A percentile compares a stretch with the other conserved stretches of the same genome.
These are phyloP conservation scores for Arctostaphylos glauca DNA, from an alignment of 148 eudicot genomes.

Conservation along the genomic window DNA sequence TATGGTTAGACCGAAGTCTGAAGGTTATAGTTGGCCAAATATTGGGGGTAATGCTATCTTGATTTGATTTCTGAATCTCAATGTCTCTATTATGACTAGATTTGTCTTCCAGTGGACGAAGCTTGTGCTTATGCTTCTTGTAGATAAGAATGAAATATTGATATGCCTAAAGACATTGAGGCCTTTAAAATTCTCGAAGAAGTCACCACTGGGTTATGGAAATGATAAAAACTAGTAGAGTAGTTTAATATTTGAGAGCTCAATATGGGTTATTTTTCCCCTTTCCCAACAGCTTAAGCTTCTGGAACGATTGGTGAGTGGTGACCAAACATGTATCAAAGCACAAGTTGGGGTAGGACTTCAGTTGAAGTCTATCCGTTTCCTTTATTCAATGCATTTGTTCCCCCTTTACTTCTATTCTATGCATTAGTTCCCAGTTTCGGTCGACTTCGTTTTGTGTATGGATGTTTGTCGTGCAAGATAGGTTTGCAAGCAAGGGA, in stretches of 20 bases:
- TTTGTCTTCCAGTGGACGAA: not conserved
- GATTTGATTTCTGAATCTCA: not conserved
- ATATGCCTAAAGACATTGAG: not conserved
- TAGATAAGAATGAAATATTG: not conserved
- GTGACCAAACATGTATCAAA: not conserved
- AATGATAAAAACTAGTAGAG: not conserved
- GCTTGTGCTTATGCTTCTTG: not conserved
- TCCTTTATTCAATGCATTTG: not conserved
- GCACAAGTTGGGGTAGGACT: not conserved
- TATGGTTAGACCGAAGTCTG: not conserved
- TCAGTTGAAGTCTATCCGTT: not conserved
- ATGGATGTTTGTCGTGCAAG: not conserved
- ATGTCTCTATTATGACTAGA: not conserved
- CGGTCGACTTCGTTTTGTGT: not conserved
- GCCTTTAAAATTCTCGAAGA: not conserved
- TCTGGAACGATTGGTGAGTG: not conserved
- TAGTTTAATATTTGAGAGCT: not conserved
- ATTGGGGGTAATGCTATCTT: not conserved
- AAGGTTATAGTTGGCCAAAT: not conserved
- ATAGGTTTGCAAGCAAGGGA: not conserved
- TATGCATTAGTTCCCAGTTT: not conserved
- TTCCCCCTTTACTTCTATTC: not conserved
- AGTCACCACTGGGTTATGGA: not conserved
- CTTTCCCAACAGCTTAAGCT: not conserved
- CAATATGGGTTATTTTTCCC: not conserved